Percentiles rank a stretch among this genome's conserved stretches.
Evolutionary conservation across 2,329 filamentous ascomycete genomes (phyloP).

Genomic region (Thielaviopsis ethacetica): DNA sequence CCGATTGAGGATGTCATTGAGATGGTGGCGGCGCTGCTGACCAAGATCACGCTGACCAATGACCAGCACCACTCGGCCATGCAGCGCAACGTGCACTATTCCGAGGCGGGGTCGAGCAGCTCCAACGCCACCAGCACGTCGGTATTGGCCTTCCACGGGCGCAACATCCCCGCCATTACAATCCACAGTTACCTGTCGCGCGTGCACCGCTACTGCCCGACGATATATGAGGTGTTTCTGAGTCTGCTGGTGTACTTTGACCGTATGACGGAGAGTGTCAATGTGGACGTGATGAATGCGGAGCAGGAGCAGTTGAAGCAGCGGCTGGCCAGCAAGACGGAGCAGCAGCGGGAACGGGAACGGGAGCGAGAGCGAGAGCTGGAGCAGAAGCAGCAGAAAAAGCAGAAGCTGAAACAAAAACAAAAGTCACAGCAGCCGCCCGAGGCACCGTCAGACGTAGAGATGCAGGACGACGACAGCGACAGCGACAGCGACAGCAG

Average conservation of each 20-base stretch:
- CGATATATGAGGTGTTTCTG: slow-evolving; percentile 94
- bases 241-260: slow-evolving; percentile 95
- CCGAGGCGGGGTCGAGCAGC: slow-evolving; percentile 27
- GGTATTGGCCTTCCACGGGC: slow-evolving; percentile 91
- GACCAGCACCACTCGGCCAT: slow-evolving; percentile 85
- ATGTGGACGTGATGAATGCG: slow-evolving; percentile 58
- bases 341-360: slow-evolving; percentile 20
- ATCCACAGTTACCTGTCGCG: slow-evolving; percentile 89
- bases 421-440: background rate
- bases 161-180: slow-evolving; percentile 93
- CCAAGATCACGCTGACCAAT: slow-evolving; percentile 95
- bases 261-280: slow-evolving; percentile 93
- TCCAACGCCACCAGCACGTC: slow-evolving; percentile 35
- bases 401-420: background rate
- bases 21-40: slow-evolving; percentile 92
- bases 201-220: slow-evolving; percentile 98
- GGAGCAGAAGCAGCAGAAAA: background rate
- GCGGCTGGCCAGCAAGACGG: no score
- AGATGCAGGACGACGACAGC: slow-evolving; percentile 1
- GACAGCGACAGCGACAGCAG: slow-evolving; percentile 7
- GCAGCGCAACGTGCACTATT: slow-evolving; percentile 49
- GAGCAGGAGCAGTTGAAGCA: slow-evolving; percentile 20
- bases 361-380: slow-evolving; percentile 27
- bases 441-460: background rate
- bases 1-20: slow-evolving; percentile 94